phyloP scores from a whole-genome alignment of 2,329 filamentous ascomycete genomes.

The Dryadomyces quercus-mongolicae region DNA sequence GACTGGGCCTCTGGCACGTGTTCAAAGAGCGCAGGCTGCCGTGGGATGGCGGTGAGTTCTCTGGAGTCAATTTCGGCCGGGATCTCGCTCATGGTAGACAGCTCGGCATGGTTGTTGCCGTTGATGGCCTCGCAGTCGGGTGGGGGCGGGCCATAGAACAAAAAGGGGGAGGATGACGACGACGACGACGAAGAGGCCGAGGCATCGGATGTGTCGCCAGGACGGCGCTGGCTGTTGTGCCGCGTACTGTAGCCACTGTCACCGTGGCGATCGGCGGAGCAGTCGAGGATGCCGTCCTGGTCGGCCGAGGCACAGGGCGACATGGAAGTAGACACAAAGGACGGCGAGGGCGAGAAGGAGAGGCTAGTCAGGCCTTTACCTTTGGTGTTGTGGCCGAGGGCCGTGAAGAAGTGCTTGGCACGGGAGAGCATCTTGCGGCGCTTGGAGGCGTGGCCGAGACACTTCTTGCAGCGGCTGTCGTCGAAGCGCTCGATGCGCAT shows the following conservation, averaged over 20 bases:
- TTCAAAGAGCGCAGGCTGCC: neutral
- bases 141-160: slow-evolving; percentile 22
- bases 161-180: neutral
- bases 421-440: slow-evolving; percentile 38
- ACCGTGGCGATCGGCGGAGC: neutral
- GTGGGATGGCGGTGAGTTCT: slow-evolving; percentile 20
- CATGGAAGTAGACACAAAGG: neutral
- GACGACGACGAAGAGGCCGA: neutral
- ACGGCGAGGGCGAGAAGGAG: slow-evolving; percentile 1
- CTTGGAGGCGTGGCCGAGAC: slow-evolving; percentile 36
- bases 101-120: slow-evolving; percentile 24
- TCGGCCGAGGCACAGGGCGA: slow-evolving; percentile 1
- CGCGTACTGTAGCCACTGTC: neutral
- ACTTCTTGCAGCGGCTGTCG: slow-evolving; percentile 37
- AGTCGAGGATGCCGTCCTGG: slow-evolving; percentile 3
- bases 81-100: slow-evolving; percentile 34
- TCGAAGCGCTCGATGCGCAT: slow-evolving; percentile 38
- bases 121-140: slow-evolving; percentile 30
- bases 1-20: neutral
- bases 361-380: slow-evolving; percentile 10
- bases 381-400: slow-evolving; percentile 33
- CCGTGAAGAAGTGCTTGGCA: slow-evolving; percentile 42
- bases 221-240: neutral
- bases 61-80: slow-evolving; percentile 36
- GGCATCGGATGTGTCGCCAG: neutral